Conservation (phyloP, 2,329 filamentous ascomycete species). For the Metarhizium guizhouense region DNA sequence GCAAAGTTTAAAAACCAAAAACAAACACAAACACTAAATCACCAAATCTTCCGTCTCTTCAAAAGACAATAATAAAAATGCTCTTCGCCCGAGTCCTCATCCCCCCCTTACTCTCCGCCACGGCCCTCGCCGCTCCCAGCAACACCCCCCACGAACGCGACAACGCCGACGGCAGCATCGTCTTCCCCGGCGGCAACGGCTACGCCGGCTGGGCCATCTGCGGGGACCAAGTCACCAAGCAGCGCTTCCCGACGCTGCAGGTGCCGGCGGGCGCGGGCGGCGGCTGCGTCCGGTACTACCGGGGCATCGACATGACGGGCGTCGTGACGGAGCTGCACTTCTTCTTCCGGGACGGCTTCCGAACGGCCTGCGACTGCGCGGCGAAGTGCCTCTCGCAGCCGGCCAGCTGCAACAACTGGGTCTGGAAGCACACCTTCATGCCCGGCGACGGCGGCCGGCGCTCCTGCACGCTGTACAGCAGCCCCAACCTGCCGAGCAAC, state of each 20-base stretch:
- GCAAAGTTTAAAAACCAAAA: too few species aligned
- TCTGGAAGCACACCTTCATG: conserved; percentile 9
- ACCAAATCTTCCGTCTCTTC: too few species aligned
- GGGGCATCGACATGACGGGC: conserved; percentile 9
- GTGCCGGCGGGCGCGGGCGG: conserved; percentile 4
- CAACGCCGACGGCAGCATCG: too few species aligned
- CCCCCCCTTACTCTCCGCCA: too few species aligned
- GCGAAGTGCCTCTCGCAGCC: conserved; percentile 2
- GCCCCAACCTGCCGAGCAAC: too few species aligned
- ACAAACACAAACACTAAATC: too few species aligned
- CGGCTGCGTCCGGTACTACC: conserved; percentile 9
- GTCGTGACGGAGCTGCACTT: conserved; percentile 9
- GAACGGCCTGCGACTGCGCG: neutral
- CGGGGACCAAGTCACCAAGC: conserved; percentile 5
- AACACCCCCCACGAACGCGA: too few species aligned
- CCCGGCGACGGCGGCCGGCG: conserved; percentile 3
- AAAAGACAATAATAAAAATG: too few species aligned
- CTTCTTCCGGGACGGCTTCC: conserved; percentile 7
- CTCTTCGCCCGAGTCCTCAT: too few species aligned
- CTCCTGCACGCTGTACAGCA: too few species aligned
- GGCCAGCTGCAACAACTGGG: conserved; percentile 4
- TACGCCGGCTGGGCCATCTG: neutral
- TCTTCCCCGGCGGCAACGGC: too few species aligned
- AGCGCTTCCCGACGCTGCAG: conserved; percentile 7
- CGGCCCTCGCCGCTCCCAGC: too few species aligned